phyloP scores from a whole-genome alignment of 495 filamentous ascomycete species.

The Cenococcum geophilum region DNA sequence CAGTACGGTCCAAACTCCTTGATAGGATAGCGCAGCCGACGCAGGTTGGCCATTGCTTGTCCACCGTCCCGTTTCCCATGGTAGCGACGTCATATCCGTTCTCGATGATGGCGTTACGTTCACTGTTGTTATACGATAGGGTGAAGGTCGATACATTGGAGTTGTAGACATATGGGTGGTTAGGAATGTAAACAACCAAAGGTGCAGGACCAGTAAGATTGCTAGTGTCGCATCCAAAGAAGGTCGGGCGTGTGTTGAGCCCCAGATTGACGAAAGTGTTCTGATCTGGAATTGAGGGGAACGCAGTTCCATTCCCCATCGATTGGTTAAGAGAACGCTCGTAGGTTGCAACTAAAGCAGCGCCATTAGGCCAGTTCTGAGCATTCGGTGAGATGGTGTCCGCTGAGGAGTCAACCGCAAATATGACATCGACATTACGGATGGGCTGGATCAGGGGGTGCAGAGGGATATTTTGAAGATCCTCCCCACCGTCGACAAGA shows the following conservation, averaged over 20 bases:
- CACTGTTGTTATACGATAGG: constrained; percentile 50
- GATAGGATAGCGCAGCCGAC: constrained; percentile 85
- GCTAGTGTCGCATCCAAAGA: constrained; percentile 79
- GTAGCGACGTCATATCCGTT: constrained; percentile 84
- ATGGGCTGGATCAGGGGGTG: constrained; percentile 74
- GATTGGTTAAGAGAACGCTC: constrained; percentile 55
- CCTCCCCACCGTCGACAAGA: constrained; percentile 82
- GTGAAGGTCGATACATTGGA: constrained; percentile 73
- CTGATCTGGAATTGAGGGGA: constrained; percentile 73
- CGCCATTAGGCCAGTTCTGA: constrained; percentile 75
- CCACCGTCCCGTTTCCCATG: constrained; percentile 68
- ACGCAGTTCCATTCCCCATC: constrained; percentile 74
- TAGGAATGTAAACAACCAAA: constrained; percentile 85
- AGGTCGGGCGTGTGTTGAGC: constrained; percentile 78
- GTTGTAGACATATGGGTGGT: constrained; percentile 65
- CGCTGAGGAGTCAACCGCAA: constrained; percentile 80
- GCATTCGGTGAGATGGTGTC: constrained; percentile 50
- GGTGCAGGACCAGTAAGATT: constrained; percentile 61
- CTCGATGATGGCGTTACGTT: constrained; percentile 69
- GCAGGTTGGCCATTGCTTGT: constrained; percentile 67
- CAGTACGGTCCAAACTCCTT: constrained; percentile 63
- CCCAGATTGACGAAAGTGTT: constrained; percentile 85
- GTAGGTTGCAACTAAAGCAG: constrained; percentile 76
- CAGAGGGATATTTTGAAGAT: constrained; percentile 81
- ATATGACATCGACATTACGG: constrained; percentile 81